Evolutionary conservation across 371 early-diverging fungal genomes (phyloP).

Genomic region (Rhizopus microsporus): DNA sequence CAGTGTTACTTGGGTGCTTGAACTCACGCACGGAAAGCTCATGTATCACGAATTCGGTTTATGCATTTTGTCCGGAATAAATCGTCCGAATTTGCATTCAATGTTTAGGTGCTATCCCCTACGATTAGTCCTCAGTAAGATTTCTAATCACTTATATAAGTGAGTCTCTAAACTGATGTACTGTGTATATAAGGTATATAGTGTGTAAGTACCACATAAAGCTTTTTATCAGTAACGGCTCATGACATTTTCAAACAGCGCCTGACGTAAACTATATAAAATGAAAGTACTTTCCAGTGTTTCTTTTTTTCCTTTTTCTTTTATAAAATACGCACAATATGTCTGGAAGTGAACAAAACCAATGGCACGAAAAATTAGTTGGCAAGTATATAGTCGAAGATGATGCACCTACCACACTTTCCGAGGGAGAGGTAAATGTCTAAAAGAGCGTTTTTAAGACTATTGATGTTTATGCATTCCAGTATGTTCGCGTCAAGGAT

Average conservation of each 20-base stretch:
- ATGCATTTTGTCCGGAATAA: too few species aligned
- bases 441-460: not conserved
- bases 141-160: too few species aligned
- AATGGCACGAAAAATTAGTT: slow-evolving; percentile 9
- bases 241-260: not conserved
- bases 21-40: too few species aligned
- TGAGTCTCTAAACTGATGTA: too few species aligned
- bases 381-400: slow-evolving; percentile 8
- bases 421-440: not conserved
- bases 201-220: too few species aligned
- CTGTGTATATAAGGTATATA: too few species aligned
- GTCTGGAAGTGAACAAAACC: not conserved
- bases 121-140: too few species aligned
- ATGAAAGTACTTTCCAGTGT: not conserved
- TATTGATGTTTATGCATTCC: not conserved
- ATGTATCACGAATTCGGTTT: too few species aligned
- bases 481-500: slow-evolving; percentile 23
- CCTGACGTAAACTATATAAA: not conserved
- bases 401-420: slow-evolving; percentile 1
- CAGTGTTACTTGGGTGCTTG: too few species aligned
- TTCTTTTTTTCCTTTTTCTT: not conserved
- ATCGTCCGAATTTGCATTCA: too few species aligned
- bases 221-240: not conserved
- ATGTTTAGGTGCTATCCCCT: too few species aligned
- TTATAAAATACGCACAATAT: not conserved